Conservation (phyloP, 495 filamentous ascomycete genomes). For the Lichenothelia convexa region DNA sequence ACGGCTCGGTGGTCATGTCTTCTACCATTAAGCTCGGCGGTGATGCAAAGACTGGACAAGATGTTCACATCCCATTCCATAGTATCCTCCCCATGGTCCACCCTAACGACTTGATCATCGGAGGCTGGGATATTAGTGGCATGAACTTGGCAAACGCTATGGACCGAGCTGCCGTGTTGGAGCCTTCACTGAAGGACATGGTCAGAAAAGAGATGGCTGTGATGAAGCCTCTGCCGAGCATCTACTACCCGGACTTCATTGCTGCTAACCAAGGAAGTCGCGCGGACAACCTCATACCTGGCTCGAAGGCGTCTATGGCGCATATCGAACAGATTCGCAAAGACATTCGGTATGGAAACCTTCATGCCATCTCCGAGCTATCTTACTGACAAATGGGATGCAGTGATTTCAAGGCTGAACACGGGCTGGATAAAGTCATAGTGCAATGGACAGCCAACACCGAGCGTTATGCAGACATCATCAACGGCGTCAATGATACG, state of each 20-base stretch:
- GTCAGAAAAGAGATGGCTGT: slow-evolving; percentile 84
- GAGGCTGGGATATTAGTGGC: slow-evolving; percentile 92
- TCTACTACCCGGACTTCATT: slow-evolving; percentile 99
- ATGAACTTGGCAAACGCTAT: slow-evolving; percentile 81
- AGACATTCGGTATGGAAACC: slow-evolving; percentile 62
- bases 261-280: slow-evolving; percentile 96
- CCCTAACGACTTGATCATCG: slow-evolving; percentile 87
- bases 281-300: slow-evolving; percentile 77
- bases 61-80: slow-evolving; percentile 93
- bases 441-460: slow-evolving; percentile 99
- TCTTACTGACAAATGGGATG: background rate
- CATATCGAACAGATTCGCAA: slow-evolving; percentile 89
- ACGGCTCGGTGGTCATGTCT: slow-evolving; percentile 89
- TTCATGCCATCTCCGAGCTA: background rate
- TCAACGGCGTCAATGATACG: slow-evolving; percentile 86
- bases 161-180: slow-evolving; percentile 88
- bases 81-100: slow-evolving; percentile 92
- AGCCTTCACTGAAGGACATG: slow-evolving; percentile 73
- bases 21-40: slow-evolving; percentile 93
- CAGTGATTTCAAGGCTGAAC: slow-evolving; percentile 75
- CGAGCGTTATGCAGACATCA: slow-evolving; percentile 80
- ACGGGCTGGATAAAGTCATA: slow-evolving; percentile 86
- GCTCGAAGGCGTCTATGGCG: slow-evolving; percentile 61
- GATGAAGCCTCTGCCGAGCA: slow-evolving; percentile 79
- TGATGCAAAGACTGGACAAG: slow-evolving; percentile 64